These are phyloP conservation scores for Teratosphaeriaceae sp. DNA, from an alignment of 2,329 filamentous ascomycete species.

Conservation along the genomic window DNA sequence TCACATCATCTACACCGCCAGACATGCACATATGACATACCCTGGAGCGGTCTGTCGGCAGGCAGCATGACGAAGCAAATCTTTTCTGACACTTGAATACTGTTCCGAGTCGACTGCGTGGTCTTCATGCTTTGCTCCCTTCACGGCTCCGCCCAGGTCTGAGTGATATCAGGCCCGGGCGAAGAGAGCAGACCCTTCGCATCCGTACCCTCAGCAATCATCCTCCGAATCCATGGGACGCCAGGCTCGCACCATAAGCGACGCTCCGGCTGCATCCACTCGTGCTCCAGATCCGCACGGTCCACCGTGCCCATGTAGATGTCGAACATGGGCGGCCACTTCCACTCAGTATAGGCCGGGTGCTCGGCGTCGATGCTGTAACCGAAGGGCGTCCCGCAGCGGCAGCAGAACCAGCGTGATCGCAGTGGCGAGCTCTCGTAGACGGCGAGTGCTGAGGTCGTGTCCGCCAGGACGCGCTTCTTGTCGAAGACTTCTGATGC, in stretches of 20 bases:
- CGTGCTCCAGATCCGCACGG: slow-evolving; percentile 9
- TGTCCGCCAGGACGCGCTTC: neutral
- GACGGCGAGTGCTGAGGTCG: slow-evolving; percentile 1
- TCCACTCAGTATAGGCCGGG: slow-evolving; percentile 7
- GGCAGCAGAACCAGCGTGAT: slow-evolving; percentile 10
- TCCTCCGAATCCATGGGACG: slow-evolving; percentile 8
- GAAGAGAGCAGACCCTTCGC: slow-evolving; percentile 26
- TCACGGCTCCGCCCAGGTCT: neutral
- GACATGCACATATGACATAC: too few relatives aligned
- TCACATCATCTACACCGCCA: too few relatives aligned
- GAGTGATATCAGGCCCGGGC: neutral
- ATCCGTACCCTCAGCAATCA: neutral
- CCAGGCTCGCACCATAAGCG: slow-evolving; percentile 13
- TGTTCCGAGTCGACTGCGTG: too few relatives aligned
- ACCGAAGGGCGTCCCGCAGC: slow-evolving; percentile 10
- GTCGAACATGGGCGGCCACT: slow-evolving; percentile 13
- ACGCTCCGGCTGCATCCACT: slow-evolving; percentile 13
- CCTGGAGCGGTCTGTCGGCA: too few relatives aligned
- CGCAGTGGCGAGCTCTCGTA: slow-evolving; percentile 8
- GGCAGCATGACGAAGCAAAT: too few relatives aligned
- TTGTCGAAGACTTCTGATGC: slow-evolving; percentile 5
- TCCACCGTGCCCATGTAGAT: slow-evolving; percentile 17
- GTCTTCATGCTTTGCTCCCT: too few relatives aligned
- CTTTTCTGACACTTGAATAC: too few relatives aligned
- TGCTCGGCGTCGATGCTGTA: slow-evolving; percentile 7